phyloP scores from a whole-genome alignment of 805 yeast species.

The Pichia manshurica region DNA sequence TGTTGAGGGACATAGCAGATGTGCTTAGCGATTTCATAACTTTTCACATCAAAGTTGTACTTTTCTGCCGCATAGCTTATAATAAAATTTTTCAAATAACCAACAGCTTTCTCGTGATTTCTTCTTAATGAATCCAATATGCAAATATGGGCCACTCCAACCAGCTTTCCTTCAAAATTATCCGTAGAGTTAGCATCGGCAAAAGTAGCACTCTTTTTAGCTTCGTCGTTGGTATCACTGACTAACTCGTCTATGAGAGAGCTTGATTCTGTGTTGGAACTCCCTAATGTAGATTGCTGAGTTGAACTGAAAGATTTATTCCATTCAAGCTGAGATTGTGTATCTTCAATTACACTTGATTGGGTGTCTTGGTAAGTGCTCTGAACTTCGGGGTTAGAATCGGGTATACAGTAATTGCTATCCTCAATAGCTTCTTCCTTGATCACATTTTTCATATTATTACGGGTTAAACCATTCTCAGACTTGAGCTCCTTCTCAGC shows the following conservation, averaged over 20 bases:
- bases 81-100: slow-evolving; percentile 54
- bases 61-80: slow-evolving; percentile 66
- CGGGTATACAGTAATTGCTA: too few species aligned
- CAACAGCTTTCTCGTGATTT: slow-evolving; percentile 45
- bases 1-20: slow-evolving; percentile 64
- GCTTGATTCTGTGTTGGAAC: too few species aligned
- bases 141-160: slow-evolving; percentile 38
- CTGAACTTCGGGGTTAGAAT: too few species aligned
- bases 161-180: slow-evolving; percentile 7
- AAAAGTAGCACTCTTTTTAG: neutral
- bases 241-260: neutral
- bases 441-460: too few species aligned
- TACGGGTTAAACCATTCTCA: too few species aligned
- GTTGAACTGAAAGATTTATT: too few species aligned
- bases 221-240: neutral
- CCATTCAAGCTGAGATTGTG: too few species aligned
- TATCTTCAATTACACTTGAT: too few species aligned
- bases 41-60: slow-evolving; percentile 41
- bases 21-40: slow-evolving; percentile 36
- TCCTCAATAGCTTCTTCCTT: too few species aligned
- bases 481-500: too few species aligned
- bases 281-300: too few species aligned
- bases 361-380: too few species aligned
- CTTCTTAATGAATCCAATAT: slow-evolving; percentile 75
- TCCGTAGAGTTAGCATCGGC: neutral